Percentiles rank a stretch among this genome's conserved stretches.
phyloP scores from a whole-genome alignment of 2,329 filamentous ascomycete genomes.

The Pseudogymnoascus sp. region DNA sequence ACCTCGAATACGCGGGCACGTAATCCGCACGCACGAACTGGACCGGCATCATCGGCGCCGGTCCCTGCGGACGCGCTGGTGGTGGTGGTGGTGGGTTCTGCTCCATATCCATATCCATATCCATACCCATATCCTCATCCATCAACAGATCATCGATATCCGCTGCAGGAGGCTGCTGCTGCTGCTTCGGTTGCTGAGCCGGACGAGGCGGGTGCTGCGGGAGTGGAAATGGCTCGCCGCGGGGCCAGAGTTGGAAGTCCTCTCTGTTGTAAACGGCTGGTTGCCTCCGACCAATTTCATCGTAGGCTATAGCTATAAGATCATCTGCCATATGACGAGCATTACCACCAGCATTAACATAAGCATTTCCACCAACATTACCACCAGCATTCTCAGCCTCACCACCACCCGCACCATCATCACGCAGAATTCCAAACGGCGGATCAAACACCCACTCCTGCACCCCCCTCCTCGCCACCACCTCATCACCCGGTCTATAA shows the following conservation, averaged over 20 bases:
- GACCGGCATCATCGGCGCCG: too few relatives aligned
- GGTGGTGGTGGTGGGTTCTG: background rate
- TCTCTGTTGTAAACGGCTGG: background rate
- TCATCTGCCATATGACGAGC: background rate
- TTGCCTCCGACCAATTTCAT: background rate
- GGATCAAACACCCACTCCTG: background rate
- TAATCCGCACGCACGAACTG: background rate
- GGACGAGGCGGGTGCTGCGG: background rate
- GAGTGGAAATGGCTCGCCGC: background rate
- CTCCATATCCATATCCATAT: background rate
- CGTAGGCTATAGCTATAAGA: background rate
- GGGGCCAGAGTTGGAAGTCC: background rate
- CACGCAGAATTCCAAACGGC: background rate
- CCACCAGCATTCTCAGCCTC: background rate
- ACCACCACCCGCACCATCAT: background rate
- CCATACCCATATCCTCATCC: background rate
- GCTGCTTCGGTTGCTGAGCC: background rate
- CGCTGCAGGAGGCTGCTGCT: background rate
- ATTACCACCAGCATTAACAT: background rate
- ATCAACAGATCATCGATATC: background rate
- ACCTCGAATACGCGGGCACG: too few relatives aligned
- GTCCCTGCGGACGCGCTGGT: too few relatives aligned
- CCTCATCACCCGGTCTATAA: background rate
- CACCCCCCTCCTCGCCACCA: background rate
- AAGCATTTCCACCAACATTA: background rate